A percentile compares a stretch with the other conserved stretches of the same genome.
Conservation (phyloP, 2,329 filamentous ascomycete species). For the Cytospora schulzeri region DNA sequence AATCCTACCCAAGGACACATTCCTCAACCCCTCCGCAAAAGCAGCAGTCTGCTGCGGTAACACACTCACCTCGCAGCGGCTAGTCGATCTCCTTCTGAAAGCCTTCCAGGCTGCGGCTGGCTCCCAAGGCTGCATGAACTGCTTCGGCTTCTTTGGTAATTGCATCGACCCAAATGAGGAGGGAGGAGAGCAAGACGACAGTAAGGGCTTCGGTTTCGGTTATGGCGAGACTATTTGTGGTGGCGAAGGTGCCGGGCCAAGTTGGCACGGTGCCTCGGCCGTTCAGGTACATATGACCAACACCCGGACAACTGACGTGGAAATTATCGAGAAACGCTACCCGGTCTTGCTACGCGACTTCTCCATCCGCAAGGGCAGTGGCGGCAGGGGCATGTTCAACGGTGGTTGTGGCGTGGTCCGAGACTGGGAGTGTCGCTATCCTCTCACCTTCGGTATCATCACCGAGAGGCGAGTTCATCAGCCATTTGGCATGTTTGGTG, state of each 20-base stretch:
- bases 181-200: neutral
- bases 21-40: conserved; percentile 36
- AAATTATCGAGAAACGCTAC: conserved; percentile 32
- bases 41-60: conserved; percentile 36
- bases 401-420: conserved; percentile 31
- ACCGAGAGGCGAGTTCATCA: conserved; percentile 23
- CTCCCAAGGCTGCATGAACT: conserved; percentile 35
- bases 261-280: conserved; percentile 29
- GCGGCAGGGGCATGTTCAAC: conserved; percentile 28
- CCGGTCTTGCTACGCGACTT: conserved; percentile 32
- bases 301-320: conserved; percentile 32
- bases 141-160: conserved; percentile 34
- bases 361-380: conserved; percentile 29
- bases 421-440: conserved; percentile 27
- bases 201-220: conserved; percentile 14
- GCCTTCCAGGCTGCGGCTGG: conserved; percentile 35
- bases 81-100: conserved; percentile 36
- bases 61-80: conserved; percentile 34
- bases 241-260: conserved; percentile 31
- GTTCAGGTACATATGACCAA: conserved; percentile 33
- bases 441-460: conserved; percentile 21
- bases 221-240: conserved; percentile 32
- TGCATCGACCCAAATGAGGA: conserved; percentile 23
- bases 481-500: conserved; percentile 21
- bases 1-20: conserved; percentile 31